Evolutionary conservation across 176 grass and related monocot genomes (phyloP), one percentile per base, ranked within the genome.

Genomic region (Bromus sterilis): DNA sequence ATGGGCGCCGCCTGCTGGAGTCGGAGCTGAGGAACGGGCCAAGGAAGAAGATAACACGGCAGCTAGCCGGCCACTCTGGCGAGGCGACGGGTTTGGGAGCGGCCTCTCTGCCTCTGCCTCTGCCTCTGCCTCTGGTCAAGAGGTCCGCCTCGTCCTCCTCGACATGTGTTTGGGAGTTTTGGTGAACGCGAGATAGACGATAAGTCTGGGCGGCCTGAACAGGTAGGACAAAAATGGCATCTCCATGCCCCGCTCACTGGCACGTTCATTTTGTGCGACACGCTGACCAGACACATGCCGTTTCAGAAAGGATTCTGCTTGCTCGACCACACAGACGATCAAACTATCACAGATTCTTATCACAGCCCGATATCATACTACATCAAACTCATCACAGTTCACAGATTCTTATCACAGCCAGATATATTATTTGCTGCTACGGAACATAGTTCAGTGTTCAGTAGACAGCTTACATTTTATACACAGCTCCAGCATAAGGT

Each of bases 91-190:
- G 6, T 34, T 51, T 4, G 55, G 12, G 31, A 34, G 48, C 7
- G 48, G 64, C 29, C 28, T 57, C 18, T 33, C 26, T 57, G 11
- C 71, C 11, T 49, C 12, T 21, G 66, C 71, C 11, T 49, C 12
- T 21, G 66, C n/a, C n/a, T 40, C 15, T 5, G 40, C 71, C 11
- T 49, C 12, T 21, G 66, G 83, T 86, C 74, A 86, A 78, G 78
- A 11, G 56, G 62, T 29, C 68, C 37, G 48, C 62, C 39, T 70
- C 53, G 31, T 83, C 66, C 29, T 26, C 62, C 29, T 26, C 62
- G n/a, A 14, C 87, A 85, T 89, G 83, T 89, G 83, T 48, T 86
- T 85, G 56, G 78, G 81, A 85, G 71, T 51, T 85, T 43, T 9
- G 18, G 18, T 9, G 48, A 70, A 9, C 7, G 67, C 12, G 39